Evolutionary conservation across 176 grass and related monocot species (phyloP).

Genomic region (Cocos nucifera): DNA sequence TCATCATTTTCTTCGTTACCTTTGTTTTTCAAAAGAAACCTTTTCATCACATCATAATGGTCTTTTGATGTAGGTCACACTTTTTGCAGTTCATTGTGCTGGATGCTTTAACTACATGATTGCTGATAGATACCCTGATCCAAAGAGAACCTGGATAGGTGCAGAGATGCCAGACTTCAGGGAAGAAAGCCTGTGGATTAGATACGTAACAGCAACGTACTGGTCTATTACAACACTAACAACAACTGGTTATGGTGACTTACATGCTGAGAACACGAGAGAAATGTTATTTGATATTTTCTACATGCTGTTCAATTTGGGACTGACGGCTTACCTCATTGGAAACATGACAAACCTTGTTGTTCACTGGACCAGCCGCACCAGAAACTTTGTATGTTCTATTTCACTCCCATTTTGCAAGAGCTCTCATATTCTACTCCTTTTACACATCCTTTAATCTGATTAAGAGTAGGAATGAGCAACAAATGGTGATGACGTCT

Average conservation of each 20-base stretch:
- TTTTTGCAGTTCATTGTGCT: constrained; percentile 23
- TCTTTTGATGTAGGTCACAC: constrained; percentile 12
- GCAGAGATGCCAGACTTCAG: constrained; percentile 22
- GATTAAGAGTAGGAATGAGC: no score
- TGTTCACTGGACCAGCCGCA: constrained; percentile 20
- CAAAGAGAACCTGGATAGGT: constrained; percentile 27
- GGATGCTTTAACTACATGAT: constrained; percentile 29
- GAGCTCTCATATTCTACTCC: no score
- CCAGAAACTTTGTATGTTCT: constrained; percentile 17
- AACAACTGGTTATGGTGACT: constrained; percentile 24
- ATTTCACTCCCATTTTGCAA: neutral
- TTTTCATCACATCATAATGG: no score
- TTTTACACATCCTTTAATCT: no score
- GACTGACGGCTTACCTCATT: constrained; percentile 21
- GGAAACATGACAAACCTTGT: constrained; percentile 30
- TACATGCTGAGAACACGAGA: constrained; percentile 23
- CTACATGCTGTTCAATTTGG: constrained; percentile 27
- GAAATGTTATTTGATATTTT: constrained; percentile 24
- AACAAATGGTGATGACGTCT: no score
- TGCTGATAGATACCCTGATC: constrained; percentile 22
- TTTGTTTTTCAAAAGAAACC: no score
- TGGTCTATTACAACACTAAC: constrained; percentile 26
- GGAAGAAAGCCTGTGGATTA: constrained; percentile 6
- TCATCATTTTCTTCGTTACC: neutral
- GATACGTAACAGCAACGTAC: constrained; percentile 23